Conservation (phyloP, 2,329 filamentous ascomycete genomes). For the Botrytis cinerea region DNA sequence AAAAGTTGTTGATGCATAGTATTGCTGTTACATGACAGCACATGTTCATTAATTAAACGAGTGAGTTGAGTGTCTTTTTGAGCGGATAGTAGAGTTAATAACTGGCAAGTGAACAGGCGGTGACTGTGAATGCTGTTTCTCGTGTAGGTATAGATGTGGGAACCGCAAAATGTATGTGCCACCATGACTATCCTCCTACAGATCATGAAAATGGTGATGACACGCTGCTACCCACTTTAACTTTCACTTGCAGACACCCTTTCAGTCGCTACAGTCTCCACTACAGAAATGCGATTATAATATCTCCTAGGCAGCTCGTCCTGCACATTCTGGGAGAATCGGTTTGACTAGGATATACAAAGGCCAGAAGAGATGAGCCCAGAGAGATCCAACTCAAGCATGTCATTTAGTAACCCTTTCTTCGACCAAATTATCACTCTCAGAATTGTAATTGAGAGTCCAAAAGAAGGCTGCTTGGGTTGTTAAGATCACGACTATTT, state of each 20-base stretch:
- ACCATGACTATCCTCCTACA: neutral
- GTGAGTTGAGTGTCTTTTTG: neutral
- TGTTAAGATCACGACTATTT: neutral
- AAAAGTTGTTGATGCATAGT: neutral
- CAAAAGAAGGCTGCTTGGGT: neutral
- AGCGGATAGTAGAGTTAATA: neutral
- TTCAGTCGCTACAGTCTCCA: neutral
- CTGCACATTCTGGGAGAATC: too few species aligned
- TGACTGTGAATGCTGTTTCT: neutral
- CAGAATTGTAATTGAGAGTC: neutral
- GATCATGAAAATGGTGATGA: neutral
- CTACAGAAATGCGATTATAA: neutral
- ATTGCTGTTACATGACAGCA: neutral
- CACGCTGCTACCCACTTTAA: too few species aligned
- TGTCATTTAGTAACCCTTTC: neutral
- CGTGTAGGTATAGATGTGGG: neutral
- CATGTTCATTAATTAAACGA: neutral
- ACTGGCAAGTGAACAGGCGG: neutral
- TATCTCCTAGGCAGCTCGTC: neutral
- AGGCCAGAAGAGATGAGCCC: neutral
- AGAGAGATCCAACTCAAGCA: neutral
- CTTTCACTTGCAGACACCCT: neutral
- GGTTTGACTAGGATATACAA: neutral
- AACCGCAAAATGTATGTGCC: neutral
- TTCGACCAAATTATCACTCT: neutral